Base-by-base conservation (phyloP, 2,329 filamentous ascomycete species). In the Phialemoniopsis sp. region DNA sequence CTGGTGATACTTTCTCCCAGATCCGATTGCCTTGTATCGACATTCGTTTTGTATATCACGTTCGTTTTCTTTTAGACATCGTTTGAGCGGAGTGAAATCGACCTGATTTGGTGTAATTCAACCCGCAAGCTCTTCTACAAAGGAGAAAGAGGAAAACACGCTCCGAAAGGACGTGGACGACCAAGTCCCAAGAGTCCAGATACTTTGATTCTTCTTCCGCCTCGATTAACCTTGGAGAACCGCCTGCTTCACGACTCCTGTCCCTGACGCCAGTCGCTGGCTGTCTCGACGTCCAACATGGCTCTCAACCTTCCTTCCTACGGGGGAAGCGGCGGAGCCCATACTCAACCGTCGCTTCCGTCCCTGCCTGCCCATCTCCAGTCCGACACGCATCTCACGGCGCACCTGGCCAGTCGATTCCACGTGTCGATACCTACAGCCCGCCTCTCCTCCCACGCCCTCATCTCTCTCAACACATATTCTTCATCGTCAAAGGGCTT, bases 381-480 rank as follows among this genome's bases (percentile, higher is more conserved):
- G 65, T 64, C 60, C 40, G 60, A 64, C 34, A 61, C 84, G 34
- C 83, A 89, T 55, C 70, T 91, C 50, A 93, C 87, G 4, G 85
- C 85, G 38, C 87, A 91, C 62, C 77, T 93, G 46, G 88, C 87
- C 52, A 89, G 79, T 61, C 89, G 91, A 39, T 98, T 95, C 63
- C 93, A 98, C 67, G 86, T 94, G 38, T 86, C 87, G 39, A 70
- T 93, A 43, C 89, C 93, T 9, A 95, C 90, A 1, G 89, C 93
- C 38, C 80, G 81, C 36, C 79, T 98, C 14, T 96, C 90, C 1
- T 95, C 89, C 1, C 90, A 97, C 59, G 93, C 85, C 36, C 76
- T 97, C 51, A 85, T 98, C 56, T 86, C 87, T 38, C 72, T 98
- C 48, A 98, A 98, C 69, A 98, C 90, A 15, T 97, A 95, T 62